A percentile compares a stretch with the other conserved stretches of the same genome.
phyloP scores from a whole-genome alignment of 2,329 filamentous ascomycete species.

The Fusarium miscanthi region DNA sequence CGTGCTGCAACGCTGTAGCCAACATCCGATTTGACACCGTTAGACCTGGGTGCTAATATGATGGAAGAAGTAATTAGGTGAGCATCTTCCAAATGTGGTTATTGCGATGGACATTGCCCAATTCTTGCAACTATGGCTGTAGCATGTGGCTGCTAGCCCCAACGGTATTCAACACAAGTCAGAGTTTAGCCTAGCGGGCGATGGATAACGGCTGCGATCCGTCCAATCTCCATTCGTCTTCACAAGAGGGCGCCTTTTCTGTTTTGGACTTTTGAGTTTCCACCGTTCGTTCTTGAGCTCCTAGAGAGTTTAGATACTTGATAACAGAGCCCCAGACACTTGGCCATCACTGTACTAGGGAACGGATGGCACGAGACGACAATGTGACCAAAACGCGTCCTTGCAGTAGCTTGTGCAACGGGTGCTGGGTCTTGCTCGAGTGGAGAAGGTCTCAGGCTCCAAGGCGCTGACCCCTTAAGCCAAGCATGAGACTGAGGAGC shows the following conservation, averaged over 20 bases:
- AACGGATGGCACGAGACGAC: constrained; percentile 29
- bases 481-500: constrained; percentile 4
- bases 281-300: constrained; percentile 9
- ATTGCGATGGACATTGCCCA: not conserved
- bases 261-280: constrained; percentile 38
- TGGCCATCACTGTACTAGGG: constrained; percentile 24
- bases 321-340: constrained; percentile 13
- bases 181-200: constrained; percentile 1
- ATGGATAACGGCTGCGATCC: constrained; percentile 18
- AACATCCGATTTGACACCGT: constrained; percentile 19
- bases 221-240: constrained; percentile 24
- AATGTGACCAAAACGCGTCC: constrained; percentile 33
- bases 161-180: not conserved
- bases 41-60: constrained; percentile 9
- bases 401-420: constrained; percentile 40
- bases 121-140: not conserved
- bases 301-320: constrained; percentile 13
- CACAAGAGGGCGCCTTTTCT: constrained; percentile 9
- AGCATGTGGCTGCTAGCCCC: not conserved
- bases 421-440: constrained; percentile 22
- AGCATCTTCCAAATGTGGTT: not conserved
- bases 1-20: constrained; percentile 26
- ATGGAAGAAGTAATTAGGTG: not conserved
- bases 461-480: constrained; percentile 29
- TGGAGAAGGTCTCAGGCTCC: constrained; percentile 32